Conservation (phyloP, 495 filamentous ascomycete species). For the Aspergillus affinis region DNA sequence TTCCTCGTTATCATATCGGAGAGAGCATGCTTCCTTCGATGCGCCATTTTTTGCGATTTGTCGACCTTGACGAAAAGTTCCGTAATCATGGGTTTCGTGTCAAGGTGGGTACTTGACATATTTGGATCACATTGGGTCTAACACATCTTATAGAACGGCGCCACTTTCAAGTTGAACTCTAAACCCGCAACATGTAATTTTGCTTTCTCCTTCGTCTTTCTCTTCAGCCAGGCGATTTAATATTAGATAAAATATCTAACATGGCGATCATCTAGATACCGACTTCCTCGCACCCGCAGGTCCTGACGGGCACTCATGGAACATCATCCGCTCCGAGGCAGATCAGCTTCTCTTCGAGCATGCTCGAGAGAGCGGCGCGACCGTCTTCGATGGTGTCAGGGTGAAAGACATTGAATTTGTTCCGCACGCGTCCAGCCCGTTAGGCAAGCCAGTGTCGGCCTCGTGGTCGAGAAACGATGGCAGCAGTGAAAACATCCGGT, state of each 20-base stretch:
- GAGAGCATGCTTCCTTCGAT: conserved; percentile 13
- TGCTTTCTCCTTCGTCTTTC: too few species aligned
- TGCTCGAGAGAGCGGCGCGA: conserved; percentile 44
- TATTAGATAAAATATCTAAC: background rate
- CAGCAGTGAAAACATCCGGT: background rate
- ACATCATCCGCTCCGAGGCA: conserved; percentile 52
- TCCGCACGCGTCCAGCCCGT: background rate
- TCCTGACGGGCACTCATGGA: conserved; percentile 46
- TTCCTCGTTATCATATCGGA: conserved; percentile 11
- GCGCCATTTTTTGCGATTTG: conserved; percentile 9
- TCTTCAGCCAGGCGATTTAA: too few species aligned
- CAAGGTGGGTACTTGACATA: too few species aligned
- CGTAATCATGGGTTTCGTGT: conserved; percentile 1
- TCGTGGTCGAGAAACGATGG: background rate
- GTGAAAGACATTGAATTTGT: background rate
- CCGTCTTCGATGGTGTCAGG: conserved; percentile 31
- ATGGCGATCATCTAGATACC: conserved; percentile 30
- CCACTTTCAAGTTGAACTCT: conserved; percentile 7
- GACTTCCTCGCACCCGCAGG: conserved; percentile 49
- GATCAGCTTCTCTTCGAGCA: conserved; percentile 54
- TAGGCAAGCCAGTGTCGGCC: background rate
- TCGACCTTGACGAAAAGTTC: conserved; percentile 9
- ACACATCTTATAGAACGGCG: background rate
- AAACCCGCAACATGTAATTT: conserved; percentile 6
- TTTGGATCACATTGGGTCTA: too few species aligned